These are phyloP conservation scores for Darksidea phi DNA, from an alignment of 495 filamentous ascomycete species.

Conservation along the genomic window DNA sequence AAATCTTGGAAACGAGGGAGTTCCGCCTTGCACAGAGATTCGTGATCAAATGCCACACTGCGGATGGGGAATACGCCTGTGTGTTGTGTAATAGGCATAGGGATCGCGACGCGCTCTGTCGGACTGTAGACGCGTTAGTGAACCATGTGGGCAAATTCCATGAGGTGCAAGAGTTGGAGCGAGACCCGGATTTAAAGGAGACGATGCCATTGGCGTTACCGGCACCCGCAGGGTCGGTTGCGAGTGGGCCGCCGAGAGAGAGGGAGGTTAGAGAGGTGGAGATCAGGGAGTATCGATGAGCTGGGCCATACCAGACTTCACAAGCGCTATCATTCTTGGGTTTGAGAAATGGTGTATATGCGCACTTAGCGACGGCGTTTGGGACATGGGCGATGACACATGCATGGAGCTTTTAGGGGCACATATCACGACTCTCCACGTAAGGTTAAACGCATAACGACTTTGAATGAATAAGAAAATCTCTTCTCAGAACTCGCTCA, in stretches of 20 bases:
- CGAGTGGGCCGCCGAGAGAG: not conserved
- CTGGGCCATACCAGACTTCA: not conserved
- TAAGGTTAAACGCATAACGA: not conserved
- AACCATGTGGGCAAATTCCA: slow-evolving; percentile 38
- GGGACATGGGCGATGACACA: not conserved
- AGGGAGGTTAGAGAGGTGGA: slow-evolving; percentile 13
- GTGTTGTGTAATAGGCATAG: slow-evolving; percentile 36
- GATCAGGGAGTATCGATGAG: slow-evolving; percentile 19
- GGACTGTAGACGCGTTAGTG: slow-evolving; percentile 30
- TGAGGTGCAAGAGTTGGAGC: slow-evolving; percentile 35
- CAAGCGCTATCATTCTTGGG: too few relatives aligned
- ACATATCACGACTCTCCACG: not conserved
- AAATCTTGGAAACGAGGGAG: slow-evolving; percentile 27
- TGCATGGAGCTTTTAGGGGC: not conserved
- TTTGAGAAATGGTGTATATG: not conserved
- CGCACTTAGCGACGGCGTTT: slow-evolving; percentile 1
- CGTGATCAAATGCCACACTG: slow-evolving; percentile 40
- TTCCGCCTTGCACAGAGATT: slow-evolving; percentile 36
- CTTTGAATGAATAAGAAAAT: not conserved
- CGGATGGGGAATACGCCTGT: slow-evolving; percentile 38
- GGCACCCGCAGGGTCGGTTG: slow-evolving; percentile 1
- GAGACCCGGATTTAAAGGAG: slow-evolving; percentile 29
- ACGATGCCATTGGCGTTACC: slow-evolving; percentile 3
- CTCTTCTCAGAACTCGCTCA: not conserved
- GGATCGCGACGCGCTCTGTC: slow-evolving; percentile 34